Evolutionary conservation across 176 grass and related monocot genomes (phyloP).

Genomic region (maize (Zea mays)): Zm-B73-REFERENCE-NAM-5.0 NC_050101.1:96994001-96994500

Average conservation of each 20-base stretch:
- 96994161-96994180: background rate
- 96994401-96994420: background rate
- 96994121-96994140: too few relatives aligned
- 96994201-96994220: conserved; percentile 13
- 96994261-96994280: conserved; percentile 33
- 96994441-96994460: background rate
- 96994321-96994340: conserved; percentile 74
- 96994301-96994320: conserved; percentile 57
- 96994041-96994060: too few relatives aligned
- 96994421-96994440: background rate
- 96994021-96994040: too few relatives aligned
- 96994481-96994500: conserved; percentile 45
- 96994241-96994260: conserved; percentile 41
- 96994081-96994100: too few relatives aligned
- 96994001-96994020: too few relatives aligned
- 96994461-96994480: background rate
- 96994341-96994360: conserved; percentile 87
- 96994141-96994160: too few relatives aligned
- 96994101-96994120: too few relatives aligned
- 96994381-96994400: too few relatives aligned
- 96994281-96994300: conserved; percentile 37
- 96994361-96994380: conserved; percentile 42
- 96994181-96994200: background rate
- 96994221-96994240: conserved; percentile 43
- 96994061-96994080: too few relatives aligned